phyloP scores from a whole-genome alignment of 108 stramenopile species.

The Nannochloropsis gaditana region DNA sequence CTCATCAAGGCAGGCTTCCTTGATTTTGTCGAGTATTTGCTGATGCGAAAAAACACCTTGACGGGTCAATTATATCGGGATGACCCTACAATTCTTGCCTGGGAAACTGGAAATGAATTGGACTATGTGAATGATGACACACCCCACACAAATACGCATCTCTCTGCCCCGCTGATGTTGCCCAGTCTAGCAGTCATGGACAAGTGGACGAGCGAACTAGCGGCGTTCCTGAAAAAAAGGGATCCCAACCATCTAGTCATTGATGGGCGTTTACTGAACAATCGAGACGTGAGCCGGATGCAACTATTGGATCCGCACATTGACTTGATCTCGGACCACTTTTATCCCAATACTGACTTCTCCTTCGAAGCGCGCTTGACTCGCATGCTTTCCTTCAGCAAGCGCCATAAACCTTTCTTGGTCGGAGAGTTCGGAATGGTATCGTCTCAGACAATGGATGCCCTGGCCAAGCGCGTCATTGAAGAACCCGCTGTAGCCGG shows the following conservation, averaged over 20 bases:
- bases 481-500: not conserved
- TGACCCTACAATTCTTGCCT: not conserved
- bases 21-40: not conserved
- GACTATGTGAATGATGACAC: not conserved
- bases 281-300: not conserved
- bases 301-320: constrained; percentile 1
- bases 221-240: not conserved
- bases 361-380: not conserved
- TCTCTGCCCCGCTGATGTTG: not conserved
- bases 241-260: not conserved
- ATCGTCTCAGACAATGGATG: not conserved
- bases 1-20: not conserved
- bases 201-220: not conserved
- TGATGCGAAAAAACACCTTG: not conserved
- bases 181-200: not conserved
- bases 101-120: constrained; percentile 7
- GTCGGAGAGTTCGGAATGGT: not conserved
- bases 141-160: not conserved
- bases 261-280: not conserved
- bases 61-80: not conserved
- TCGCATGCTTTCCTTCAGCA: not conserved
- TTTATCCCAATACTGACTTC: not conserved
- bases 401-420: not conserved
- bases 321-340: not conserved
- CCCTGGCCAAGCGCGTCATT: not conserved